phyloP scores from a whole-genome alignment of 257 asterid species.

The Przewalskia tangutica region DNA sequence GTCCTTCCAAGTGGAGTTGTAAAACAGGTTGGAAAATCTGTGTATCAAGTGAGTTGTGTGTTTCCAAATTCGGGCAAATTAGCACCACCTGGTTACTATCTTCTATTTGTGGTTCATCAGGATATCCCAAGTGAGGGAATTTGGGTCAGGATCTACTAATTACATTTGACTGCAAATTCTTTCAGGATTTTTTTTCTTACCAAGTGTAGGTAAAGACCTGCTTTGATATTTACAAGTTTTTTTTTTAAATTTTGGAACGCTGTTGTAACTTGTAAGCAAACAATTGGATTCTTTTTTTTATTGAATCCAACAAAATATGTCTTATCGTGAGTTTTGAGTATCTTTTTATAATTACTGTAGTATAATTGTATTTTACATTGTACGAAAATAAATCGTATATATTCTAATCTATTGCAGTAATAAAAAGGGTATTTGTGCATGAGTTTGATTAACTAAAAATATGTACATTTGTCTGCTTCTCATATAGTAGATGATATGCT shows the following conservation, averaged over 20 bases:
- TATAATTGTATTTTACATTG: no score
- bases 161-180: neutral
- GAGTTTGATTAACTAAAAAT: neutral
- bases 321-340: no score
- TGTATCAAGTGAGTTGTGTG: neutral
- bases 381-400: no score
- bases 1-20: neutral
- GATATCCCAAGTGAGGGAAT: slow-evolving; percentile 34
- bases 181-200: neutral
- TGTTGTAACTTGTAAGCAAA: neutral
- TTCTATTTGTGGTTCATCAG: slow-evolving; percentile 7
- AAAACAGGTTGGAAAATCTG: neutral
- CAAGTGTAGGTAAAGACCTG: neutral
- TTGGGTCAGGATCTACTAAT: slow-evolving; percentile 27
- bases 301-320: neutral
- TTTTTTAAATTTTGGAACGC: neutral
- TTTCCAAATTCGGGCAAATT: neutral
- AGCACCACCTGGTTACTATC: slow-evolving; percentile 6
- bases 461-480: no score
- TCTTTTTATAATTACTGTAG: no score
- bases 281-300: neutral
- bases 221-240: neutral
- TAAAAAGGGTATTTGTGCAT: neutral
- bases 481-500: no score
- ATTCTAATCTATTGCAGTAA: neutral